phyloP scores from a whole-genome alignment of 1,284 basidiomycete species.

The Pseudozyma hubeiensis region DNA sequence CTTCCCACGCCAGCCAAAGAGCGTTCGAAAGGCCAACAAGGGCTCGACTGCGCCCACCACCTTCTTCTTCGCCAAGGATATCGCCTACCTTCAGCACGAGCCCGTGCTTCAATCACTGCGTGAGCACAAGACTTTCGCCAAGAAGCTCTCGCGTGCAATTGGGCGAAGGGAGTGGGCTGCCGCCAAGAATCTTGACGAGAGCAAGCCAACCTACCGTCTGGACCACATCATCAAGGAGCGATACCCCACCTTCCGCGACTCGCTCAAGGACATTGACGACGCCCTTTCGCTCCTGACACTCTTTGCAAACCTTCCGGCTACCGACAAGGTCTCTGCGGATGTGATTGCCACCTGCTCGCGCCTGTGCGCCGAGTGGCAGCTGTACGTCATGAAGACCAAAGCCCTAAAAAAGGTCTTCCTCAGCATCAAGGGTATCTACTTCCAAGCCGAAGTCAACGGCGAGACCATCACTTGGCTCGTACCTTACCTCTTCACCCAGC shows the following conservation, averaged over 20 bases:
- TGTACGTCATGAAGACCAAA: conserved; percentile 91
- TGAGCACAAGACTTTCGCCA: conserved; percentile 98
- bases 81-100: conserved; percentile 96
- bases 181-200: conserved; percentile 92
- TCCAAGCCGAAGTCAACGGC: conserved; percentile 93
- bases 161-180: conserved; percentile 94
- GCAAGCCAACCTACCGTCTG: conserved; percentile 75
- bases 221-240: conserved; percentile 99
- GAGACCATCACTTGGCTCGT: conserved; percentile 96
- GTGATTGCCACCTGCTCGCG: conserved; percentile 91
- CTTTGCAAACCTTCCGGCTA: conserved; percentile 76
- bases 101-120: conserved; percentile 93
- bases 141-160: conserved; percentile 92
- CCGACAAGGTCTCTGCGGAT: conserved; percentile 79
- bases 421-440: conserved; percentile 98
- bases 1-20: conserved; percentile 93
- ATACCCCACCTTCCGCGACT: conserved; percentile 97
- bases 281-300: conserved; percentile 94
- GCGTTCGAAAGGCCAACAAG: conserved; percentile 94
- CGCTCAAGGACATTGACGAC: conserved; percentile 95
- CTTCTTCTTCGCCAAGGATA: conserved; percentile 99
- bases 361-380: conserved; percentile 76
- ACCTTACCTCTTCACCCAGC: conserved; percentile 97
- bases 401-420: conserved; percentile 91
- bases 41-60: conserved; percentile 95